Conservation (phyloP, 1,284 basidiomycete genomes). For the Xerocomus amazonicus region DNA sequence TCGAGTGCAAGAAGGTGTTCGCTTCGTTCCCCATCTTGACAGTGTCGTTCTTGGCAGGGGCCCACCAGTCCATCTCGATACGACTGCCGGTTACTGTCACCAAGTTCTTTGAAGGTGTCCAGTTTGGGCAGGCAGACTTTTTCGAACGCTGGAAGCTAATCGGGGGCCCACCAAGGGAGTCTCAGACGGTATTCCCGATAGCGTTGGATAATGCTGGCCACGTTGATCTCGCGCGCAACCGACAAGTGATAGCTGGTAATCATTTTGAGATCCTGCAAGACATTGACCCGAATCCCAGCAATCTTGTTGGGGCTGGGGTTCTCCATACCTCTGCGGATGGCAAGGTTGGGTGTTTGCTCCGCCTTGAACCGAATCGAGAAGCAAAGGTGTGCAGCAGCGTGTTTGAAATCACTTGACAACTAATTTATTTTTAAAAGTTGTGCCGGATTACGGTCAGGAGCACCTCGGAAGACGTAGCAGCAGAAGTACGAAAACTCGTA, state of each 20-base stretch:
- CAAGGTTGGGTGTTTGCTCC: slow-evolving; percentile 92
- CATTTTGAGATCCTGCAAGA: slow-evolving; percentile 74
- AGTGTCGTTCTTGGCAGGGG: slow-evolving; percentile 89
- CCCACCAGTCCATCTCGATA: slow-evolving; percentile 83
- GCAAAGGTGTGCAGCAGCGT: slow-evolving; percentile 66
- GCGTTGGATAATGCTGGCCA: slow-evolving; percentile 62
- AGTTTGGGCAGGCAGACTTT: slow-evolving; percentile 80
- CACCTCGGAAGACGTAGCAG: slow-evolving; percentile 90
- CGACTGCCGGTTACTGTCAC: slow-evolving; percentile 84
- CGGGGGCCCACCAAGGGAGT: slow-evolving; percentile 89
- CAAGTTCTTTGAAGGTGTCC: slow-evolving; percentile 94
- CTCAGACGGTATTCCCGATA: slow-evolving; percentile 86
- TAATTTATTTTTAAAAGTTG: slow-evolving; percentile 47
- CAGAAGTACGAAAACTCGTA: slow-evolving; percentile 71
- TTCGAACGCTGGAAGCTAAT: slow-evolving; percentile 99
- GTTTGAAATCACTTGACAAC: background rate
- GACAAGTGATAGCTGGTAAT: slow-evolving; percentile 75
- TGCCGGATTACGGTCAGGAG: slow-evolving; percentile 93
- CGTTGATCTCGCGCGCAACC: slow-evolving; percentile 71
- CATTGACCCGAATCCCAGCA: slow-evolving; percentile 83
- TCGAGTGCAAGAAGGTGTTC: slow-evolving; percentile 93
- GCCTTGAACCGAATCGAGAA: slow-evolving; percentile 92
- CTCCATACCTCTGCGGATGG: slow-evolving; percentile 84
- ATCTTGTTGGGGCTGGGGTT: slow-evolving; percentile 90
- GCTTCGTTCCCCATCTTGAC: slow-evolving; percentile 76